Base-by-base conservation (phyloP, 106 monocot species). In the Allium sativum region DNA sequence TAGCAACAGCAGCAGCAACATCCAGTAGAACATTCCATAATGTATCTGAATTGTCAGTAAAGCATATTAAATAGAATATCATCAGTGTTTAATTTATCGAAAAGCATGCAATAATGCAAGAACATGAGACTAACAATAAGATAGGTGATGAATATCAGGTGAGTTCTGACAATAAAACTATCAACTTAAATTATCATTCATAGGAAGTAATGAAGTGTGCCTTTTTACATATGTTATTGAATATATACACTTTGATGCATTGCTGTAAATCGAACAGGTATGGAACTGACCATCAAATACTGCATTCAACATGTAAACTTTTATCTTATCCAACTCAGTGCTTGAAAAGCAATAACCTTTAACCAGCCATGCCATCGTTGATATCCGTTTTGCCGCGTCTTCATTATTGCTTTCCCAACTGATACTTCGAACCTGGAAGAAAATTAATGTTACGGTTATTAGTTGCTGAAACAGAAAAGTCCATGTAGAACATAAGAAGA, bases 1-100 rank as follows among this genome's bases (percentile, higher is more conserved):
- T 64, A 40, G 71, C 71, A 21, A 98, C 31, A 56, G 79, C 70
- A 40, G 72, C 63, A 65, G 68, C 78, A 65, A 91, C 76, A 77
- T 88, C 96, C 54, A 92, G 66, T 44, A 98, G 84, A 72, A 80
- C 63, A 62, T 14, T 77, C 91, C 82, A 98, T 79, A 77, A 90
- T 42, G 55, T 64, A 71, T 73, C 96, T 96, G 79, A 48, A 71
- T 56, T 64, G 31, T 31, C 31, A 31, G 31, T 31, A 31, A 31
- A 3, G 31, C 31, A 5, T 2, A 31, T 31, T 31, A 31, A 31
- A 31, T 31, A 5, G 31, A 31, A 31, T 31, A 31, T 31, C 31
- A 31, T 31, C 31, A 31, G 31, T 31, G 2, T 31, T 31, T 31
- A 31, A 2, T 31, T 31, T 2, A 31, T 3, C 2, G 31, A 31